A percentile compares a stretch with the other conserved stretches of the same genome.
phyloP scores from a whole-genome alignment of 768 basidiomycete genomes.

The Sutorius australiensis region DNA sequence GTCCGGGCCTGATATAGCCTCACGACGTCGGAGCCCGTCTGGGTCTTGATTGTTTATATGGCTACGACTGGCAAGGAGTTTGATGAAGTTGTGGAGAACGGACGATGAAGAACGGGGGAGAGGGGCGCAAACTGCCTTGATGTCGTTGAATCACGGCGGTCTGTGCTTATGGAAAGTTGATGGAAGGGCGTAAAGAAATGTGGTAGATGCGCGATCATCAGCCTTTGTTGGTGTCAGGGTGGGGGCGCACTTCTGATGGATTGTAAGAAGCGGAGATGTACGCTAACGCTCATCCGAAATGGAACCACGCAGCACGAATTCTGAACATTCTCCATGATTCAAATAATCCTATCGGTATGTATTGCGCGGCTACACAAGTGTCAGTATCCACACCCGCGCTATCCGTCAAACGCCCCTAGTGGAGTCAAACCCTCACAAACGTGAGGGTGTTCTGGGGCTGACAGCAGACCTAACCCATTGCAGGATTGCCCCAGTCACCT shows the following conservation, averaged over 20 bases:
- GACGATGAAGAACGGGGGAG: neutral
- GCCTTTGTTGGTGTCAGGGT: neutral
- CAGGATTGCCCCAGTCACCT: constrained; percentile 46
- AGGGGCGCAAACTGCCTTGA: neutral
- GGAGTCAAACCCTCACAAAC: constrained; percentile 3
- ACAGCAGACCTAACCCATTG: constrained; percentile 39
- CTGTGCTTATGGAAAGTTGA: neutral
- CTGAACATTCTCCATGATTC: no score
- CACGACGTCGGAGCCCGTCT: no score
- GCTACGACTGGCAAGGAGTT: neutral
- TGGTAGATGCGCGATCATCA: neutral
- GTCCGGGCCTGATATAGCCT: no score
- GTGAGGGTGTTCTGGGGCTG: neutral
- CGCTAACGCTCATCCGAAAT: neutral
- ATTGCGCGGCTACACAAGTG: neutral
- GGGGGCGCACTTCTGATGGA: neutral
- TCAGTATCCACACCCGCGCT: neutral
- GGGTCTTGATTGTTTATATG: no score
- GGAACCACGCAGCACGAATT: neutral
- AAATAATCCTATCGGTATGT: neutral
- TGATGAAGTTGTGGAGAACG: neutral
- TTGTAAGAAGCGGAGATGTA: neutral
- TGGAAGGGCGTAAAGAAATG: neutral
- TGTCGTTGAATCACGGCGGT: neutral
- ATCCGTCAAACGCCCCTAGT: neutral